phyloP scores from a whole-genome alignment of 495 filamentous ascomycete genomes.

The Parathielavia hyrcaniae region DNA sequence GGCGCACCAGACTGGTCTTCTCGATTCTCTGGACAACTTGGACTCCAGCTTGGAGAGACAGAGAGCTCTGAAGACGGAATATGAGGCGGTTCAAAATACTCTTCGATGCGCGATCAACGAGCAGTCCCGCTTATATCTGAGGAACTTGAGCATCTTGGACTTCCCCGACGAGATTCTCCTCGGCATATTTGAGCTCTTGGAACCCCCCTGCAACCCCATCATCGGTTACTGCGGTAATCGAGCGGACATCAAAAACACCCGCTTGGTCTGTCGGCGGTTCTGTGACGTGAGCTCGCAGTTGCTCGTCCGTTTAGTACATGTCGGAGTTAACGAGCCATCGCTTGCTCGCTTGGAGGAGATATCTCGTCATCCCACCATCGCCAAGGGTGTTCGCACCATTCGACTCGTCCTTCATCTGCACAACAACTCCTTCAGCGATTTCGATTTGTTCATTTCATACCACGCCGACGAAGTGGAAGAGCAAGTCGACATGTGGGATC shows the following conservation, averaged over 20 bases:
- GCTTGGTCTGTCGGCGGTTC: slow-evolving; percentile 16
- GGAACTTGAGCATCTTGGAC: slow-evolving; percentile 10
- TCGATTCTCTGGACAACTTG: background rate
- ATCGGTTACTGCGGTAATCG: no score
- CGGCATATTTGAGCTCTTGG: slow-evolving; percentile 10
- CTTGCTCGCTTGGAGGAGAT: slow-evolving; percentile 11
- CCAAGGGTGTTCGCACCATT: slow-evolving; percentile 15
- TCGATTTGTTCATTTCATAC: slow-evolving; percentile 4
- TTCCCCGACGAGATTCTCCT: slow-evolving; percentile 17
- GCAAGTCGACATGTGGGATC: background rate
- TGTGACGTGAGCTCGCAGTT: slow-evolving; percentile 8
- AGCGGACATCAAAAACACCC: slow-evolving; percentile 9
- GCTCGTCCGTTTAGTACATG: slow-evolving; percentile 8
- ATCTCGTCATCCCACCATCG: slow-evolving; percentile 15
- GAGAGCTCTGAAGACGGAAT: background rate
- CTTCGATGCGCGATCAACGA: background rate
- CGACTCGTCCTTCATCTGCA: slow-evolving; percentile 7
- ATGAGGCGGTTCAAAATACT: background rate
- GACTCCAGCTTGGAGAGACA: background rate
- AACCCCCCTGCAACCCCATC: background rate
- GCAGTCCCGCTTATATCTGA: slow-evolving; percentile 7
- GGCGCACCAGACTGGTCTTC: background rate
- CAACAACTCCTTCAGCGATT: background rate
- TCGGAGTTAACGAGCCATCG: slow-evolving; percentile 8
- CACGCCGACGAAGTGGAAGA: background rate